phyloP scores from a whole-genome alignment of 2,329 filamentous ascomycete species.

The Cladosporium sp. region DNA sequence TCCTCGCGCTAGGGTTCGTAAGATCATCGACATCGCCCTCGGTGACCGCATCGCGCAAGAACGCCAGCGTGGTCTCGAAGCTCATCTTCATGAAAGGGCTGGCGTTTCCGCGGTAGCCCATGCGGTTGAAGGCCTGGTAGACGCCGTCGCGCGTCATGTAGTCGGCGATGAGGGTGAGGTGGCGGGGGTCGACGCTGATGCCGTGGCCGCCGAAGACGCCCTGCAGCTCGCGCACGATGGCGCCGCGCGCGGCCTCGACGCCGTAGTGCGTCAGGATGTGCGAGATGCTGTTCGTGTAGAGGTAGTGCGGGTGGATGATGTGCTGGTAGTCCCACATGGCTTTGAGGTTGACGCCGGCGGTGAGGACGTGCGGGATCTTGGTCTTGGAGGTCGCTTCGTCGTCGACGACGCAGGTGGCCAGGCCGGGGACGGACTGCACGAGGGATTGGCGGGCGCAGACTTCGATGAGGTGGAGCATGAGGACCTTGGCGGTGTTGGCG shows the following conservation, averaged over 20 bases:
- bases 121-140: conserved; percentile 88
- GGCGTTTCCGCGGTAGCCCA: conserved; percentile 75
- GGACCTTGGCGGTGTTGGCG: conserved; percentile 73
- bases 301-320: conserved; percentile 75
- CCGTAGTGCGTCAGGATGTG: conserved; percentile 81
- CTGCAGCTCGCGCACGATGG: conserved; percentile 79
- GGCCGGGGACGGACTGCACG: conserved; percentile 76
- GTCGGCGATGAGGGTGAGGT: conserved; percentile 92
- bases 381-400: conserved; percentile 49
- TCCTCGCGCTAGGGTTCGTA: conserved; percentile 73
- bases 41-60: conserved; percentile 85
- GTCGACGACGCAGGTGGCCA: conserved; percentile 65
- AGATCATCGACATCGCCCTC: conserved; percentile 89
- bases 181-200: conserved; percentile 84
- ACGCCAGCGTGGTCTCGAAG: conserved; percentile 93
- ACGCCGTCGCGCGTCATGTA: conserved; percentile 93
- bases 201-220: conserved; percentile 85
- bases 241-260: conserved; percentile 83
- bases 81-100: conserved; percentile 98
- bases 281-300: conserved; percentile 88
- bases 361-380: conserved; percentile 52
- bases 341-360: conserved; percentile 77
- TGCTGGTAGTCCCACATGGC: conserved; percentile 87
- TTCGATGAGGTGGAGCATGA: conserved; percentile 89
- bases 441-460: conserved; percentile 69